A percentile compares a stretch with the other conserved stretches of the same genome.
phyloP scores from a whole-genome alignment of 768 basidiomycete species.

The Mycena sanguinolenta region DNA sequence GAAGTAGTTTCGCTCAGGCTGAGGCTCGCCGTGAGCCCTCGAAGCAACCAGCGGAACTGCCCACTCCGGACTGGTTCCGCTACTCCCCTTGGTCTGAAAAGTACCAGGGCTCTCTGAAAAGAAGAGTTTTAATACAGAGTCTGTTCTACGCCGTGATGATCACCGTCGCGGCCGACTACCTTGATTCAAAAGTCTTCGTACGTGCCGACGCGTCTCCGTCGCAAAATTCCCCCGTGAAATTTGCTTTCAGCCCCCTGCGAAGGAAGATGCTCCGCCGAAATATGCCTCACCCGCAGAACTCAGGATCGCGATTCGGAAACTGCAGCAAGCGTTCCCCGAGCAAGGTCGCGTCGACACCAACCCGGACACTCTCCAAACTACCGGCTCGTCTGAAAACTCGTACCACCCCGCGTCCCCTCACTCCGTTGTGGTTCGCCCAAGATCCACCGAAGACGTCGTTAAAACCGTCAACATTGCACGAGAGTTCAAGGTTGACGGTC shows the following conservation, averaged over 20 bases:
- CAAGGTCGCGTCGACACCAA: slow-evolving; percentile 65
- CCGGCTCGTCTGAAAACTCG: slow-evolving; percentile 79
- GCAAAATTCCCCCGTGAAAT: slow-evolving; percentile 3
- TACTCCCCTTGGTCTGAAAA: slow-evolving; percentile 58
- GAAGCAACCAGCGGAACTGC: neutral
- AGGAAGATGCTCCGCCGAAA: slow-evolving; percentile 27
- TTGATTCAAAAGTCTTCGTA: slow-evolving; percentile 47
- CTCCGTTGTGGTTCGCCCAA: slow-evolving; percentile 67
- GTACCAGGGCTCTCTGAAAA: slow-evolving; percentile 50
- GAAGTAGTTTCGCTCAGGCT: slow-evolving; percentile 28
- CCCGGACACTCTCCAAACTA: slow-evolving; percentile 60
- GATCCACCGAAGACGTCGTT: slow-evolving; percentile 85
- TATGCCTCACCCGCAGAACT: slow-evolving; percentile 66
- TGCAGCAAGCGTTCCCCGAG: slow-evolving; percentile 61
- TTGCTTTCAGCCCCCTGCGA: slow-evolving; percentile 16
- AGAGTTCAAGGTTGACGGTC: slow-evolving; percentile 58
- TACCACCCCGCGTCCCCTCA: slow-evolving; percentile 74
- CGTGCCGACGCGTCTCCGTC: slow-evolving; percentile 16
- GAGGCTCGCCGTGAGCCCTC: neutral
- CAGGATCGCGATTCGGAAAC: slow-evolving; percentile 65
- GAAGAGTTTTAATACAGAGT: slow-evolving; percentile 52
- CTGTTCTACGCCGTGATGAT: slow-evolving; percentile 52
- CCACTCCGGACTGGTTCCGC: slow-evolving; percentile 36
- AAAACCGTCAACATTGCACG: slow-evolving; percentile 82
- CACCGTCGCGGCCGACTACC: slow-evolving; percentile 45